Evolutionary conservation across 2,329 filamentous ascomycete species (phyloP), one percentile per base, ranked within the genome.

Genomic region (Neobulgaria alba): DNA sequence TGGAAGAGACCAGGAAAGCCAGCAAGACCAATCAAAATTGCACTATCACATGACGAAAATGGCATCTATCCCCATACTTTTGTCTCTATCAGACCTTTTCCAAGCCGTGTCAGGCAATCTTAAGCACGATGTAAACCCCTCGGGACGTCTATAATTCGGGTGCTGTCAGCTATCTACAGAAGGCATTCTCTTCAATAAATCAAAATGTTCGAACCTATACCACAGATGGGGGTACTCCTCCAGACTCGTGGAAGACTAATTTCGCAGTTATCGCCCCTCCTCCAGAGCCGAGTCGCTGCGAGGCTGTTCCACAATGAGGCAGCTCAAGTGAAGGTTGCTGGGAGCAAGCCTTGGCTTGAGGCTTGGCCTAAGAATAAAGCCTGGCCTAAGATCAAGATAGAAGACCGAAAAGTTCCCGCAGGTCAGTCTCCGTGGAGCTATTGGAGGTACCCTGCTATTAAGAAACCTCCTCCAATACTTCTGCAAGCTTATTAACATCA

Each of bases 391-490:
- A 5, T 10, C 10, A 35, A 3, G 3, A 20, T 35, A 18, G 18
- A 35, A 35, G 33, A 12, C 19, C 33, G 33, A 20, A 5, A 3
- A 10, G 8, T 38, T 32, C 16, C 36, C 10, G 36, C 36, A 32
- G 36, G 21, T 39, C n/a, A 45, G 35, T 29, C 16, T 4, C 29
- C 18, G 31, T 35, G 23, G 19, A 17, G 31, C 14, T 23, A 10
- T 30, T 5, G 7, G 23, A 36, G 23, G 23, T 26, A 26, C 12
- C 7, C 23, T 26, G 23, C 23, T 26, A 12, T 26, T 26, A 12
- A 7, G 23, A 26, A 26, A 7, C 12, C 23, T 26, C 23, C 23
- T 18, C 5, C 16, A 5, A 15, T 31, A 12, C 16, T 14, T 31
- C 4, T 34, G 14, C 32, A 34, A 34, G 21, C 18, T 29, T 34